A percentile compares a stretch with the other conserved stretches of the same genome.
These are phyloP conservation scores for Pythium graminicola DNA, from an alignment of 352 stramenopile genomes.

Conservation along the genomic window DNA sequence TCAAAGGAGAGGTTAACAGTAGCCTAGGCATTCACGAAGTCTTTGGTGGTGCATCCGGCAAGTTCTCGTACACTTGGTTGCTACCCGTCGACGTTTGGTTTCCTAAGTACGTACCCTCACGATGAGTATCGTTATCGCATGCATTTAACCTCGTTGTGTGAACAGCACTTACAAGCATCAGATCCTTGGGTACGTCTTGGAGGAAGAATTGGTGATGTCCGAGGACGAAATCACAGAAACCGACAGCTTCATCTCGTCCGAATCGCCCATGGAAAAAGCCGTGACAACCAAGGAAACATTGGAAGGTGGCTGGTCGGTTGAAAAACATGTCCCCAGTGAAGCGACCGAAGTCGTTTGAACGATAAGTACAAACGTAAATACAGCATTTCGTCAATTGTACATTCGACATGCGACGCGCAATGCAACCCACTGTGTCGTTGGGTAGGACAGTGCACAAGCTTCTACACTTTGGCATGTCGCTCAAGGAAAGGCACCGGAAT, in stretches of 20 bases:
- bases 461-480: no score
- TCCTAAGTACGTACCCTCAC: slow-evolving; percentile 44
- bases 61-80: slow-evolving; percentile 70
- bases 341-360: slow-evolving; percentile 44
- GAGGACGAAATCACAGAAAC: slow-evolving; percentile 71
- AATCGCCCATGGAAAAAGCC: slow-evolving; percentile 27
- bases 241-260: slow-evolving; percentile 63
- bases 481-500: no score
- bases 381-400: no score
- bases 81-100: slow-evolving; percentile 86
- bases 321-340: slow-evolving; percentile 66
- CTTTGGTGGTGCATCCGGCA: slow-evolving; percentile 55
- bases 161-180: slow-evolving; percentile 73
- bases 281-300: slow-evolving; percentile 65
- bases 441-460: no score
- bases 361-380: slow-evolving; percentile 4
- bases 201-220: slow-evolving; percentile 56
- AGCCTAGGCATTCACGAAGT: slow-evolving; percentile 79
- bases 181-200: slow-evolving; percentile 75
- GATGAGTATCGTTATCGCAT: background rate
- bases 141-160: background rate
- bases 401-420: no score
- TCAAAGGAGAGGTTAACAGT: slow-evolving; percentile 87
- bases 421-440: no score
- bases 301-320: slow-evolving; percentile 77